Conservation (phyloP, 139 green algal species). For the Coccomyxa sp. region DNA sequence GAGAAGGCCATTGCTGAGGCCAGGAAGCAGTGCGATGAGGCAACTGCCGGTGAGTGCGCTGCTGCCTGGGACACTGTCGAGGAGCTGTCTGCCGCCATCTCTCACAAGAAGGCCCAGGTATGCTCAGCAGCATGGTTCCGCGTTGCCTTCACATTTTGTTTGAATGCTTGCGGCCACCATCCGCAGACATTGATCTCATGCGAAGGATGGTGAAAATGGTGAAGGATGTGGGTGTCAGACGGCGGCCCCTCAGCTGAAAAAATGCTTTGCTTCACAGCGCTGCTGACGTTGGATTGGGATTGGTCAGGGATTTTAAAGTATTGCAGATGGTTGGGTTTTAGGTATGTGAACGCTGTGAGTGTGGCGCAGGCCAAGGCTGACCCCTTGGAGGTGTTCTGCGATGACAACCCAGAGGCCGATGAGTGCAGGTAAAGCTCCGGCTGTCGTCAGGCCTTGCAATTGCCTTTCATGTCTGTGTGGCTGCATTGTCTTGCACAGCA, state of each 20-base stretch:
- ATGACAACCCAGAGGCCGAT: slow-evolving; percentile 28
- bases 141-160: background rate
- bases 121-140: background rate
- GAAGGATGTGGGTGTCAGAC: too few species aligned
- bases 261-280: too few species aligned
- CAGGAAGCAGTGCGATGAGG: slow-evolving; percentile 21
- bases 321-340: background rate
- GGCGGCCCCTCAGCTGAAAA: too few species aligned
- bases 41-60: slow-evolving; percentile 29
- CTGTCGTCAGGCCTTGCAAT: background rate
- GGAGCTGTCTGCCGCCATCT: background rate
- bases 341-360: background rate
- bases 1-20: slow-evolving; percentile 35
- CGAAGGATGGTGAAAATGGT: too few species aligned
- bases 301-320: background rate
- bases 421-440: slow-evolving; percentile 12
- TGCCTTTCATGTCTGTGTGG: too few species aligned
- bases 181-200: too few species aligned
- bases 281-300: background rate
- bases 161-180: background rate
- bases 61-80: slow-evolving; percentile 29
- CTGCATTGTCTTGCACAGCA: too few species aligned
- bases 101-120: slow-evolving; percentile 3
- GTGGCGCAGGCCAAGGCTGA: slow-evolving; percentile 3
- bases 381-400: slow-evolving; percentile 22